Evolutionary conservation across 2,329 filamentous ascomycete species (phyloP).

Genomic region (Hymenoscyphus linearis): DNA sequence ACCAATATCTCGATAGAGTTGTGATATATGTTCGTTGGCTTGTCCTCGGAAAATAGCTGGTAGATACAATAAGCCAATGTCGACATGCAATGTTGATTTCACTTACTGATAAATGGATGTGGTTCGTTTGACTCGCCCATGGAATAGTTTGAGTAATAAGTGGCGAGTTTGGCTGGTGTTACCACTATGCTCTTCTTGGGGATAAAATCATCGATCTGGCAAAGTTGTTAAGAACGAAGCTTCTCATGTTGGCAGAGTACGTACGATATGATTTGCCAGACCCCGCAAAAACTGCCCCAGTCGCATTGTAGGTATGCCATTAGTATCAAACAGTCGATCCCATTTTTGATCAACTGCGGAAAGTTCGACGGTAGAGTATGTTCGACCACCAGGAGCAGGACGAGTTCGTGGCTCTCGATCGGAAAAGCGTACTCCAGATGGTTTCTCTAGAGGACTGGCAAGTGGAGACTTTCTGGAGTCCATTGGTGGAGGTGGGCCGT

Average conservation of each 20-base stretch:
- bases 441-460: constrained; percentile 32
- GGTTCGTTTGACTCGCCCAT: constrained; percentile 51
- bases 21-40: constrained; percentile 45
- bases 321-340: constrained; percentile 66
- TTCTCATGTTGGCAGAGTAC: constrained; percentile 22
- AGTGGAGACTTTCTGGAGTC: constrained; percentile 25
- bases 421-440: constrained; percentile 27
- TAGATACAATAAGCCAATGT: constrained; percentile 10
- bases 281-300: constrained; percentile 68
- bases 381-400: constrained; percentile 15
- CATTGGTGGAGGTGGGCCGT: constrained; percentile 29
- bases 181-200: constrained; percentile 66
- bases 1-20: constrained; percentile 50
- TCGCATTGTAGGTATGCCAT: constrained; percentile 61
- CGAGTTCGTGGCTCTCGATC: constrained; percentile 18
- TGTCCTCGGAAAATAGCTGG: constrained; percentile 25
- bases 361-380: constrained; percentile 38
- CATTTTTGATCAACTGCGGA: constrained; percentile 67
- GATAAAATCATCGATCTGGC: constrained; percentile 62
- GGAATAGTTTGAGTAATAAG: constrained; percentile 65
- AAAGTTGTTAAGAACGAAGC: not conserved
- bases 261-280: constrained; percentile 67
- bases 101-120: constrained; percentile 62
- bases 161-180: constrained; percentile 67
- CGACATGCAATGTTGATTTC: not conserved